A percentile compares a stretch with the other conserved stretches of the same genome.
These are phyloP conservation scores for Setomelanomma holmii DNA, from an alignment of 2,329 filamentous ascomycete genomes.

Conservation along the genomic window DNA sequence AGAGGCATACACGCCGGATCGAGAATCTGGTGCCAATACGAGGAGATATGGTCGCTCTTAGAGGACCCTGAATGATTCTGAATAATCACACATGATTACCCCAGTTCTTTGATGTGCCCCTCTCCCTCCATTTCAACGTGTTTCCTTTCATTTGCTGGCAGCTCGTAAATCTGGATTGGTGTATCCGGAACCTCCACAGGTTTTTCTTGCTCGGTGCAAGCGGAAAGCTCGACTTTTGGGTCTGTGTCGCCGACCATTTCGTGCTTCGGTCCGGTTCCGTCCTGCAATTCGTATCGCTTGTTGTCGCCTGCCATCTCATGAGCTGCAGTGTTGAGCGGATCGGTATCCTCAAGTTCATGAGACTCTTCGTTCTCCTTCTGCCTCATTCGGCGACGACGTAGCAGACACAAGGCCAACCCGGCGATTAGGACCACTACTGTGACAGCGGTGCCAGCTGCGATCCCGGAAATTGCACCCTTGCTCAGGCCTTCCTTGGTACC, in stretches of 20 bases:
- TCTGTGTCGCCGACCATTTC: constrained; percentile 21
- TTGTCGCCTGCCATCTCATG: constrained; percentile 17
- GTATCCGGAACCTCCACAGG: constrained; percentile 13
- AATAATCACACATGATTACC: not conserved
- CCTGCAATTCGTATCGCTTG: constrained; percentile 18
- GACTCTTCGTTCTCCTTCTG: not conserved
- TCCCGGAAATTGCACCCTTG: constrained; percentile 33
- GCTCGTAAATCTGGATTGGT: constrained; percentile 15
- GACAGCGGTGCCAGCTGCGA: constrained; percentile 26
- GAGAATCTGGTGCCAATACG: not conserved
- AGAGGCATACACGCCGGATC: not conserved
- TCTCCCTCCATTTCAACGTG: constrained; percentile 22
- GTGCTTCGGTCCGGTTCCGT: constrained; percentile 18
- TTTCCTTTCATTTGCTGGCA: constrained; percentile 16
- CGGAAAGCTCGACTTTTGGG: constrained; percentile 18
- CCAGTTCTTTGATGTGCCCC: constrained; percentile 10
- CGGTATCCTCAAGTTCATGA: constrained; percentile 22
- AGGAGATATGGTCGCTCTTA: not conserved
- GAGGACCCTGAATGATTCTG: not conserved
- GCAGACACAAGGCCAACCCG: constrained; percentile 15
- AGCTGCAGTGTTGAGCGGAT: constrained; percentile 6
- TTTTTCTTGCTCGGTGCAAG: constrained; percentile 21
- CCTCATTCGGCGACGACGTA: constrained; percentile 17
- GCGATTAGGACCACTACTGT: not conserved
- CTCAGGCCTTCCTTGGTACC: constrained; percentile 9